Conservation (phyloP, 2,329 filamentous ascomycete species). For the Cylindrodendrum hubeiense region DNA sequence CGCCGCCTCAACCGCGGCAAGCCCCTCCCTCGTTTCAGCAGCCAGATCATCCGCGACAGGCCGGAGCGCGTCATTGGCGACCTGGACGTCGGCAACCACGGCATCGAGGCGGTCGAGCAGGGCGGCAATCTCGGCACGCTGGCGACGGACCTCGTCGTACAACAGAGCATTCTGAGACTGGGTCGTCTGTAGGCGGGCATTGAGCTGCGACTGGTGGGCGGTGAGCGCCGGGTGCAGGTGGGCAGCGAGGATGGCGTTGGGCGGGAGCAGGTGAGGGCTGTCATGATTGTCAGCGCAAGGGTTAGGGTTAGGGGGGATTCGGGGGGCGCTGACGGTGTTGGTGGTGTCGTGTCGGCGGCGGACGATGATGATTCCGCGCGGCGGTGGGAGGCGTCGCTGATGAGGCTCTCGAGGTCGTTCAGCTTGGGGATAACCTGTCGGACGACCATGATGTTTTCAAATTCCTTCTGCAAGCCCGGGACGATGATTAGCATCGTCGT, state of each 20-base stretch:
- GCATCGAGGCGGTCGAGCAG: slow-evolving; percentile 64
- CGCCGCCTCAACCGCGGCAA: slow-evolving; percentile 36
- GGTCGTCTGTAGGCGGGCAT: slow-evolving; percentile 67
- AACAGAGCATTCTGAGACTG: slow-evolving; percentile 69
- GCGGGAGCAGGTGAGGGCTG: slow-evolving; percentile 69
- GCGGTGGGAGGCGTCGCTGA: slow-evolving; percentile 60
- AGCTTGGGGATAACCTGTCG: slow-evolving; percentile 67
- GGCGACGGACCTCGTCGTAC: slow-evolving; percentile 62
- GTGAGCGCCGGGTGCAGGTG: slow-evolving; percentile 67
- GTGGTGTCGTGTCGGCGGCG: slow-evolving; percentile 43
- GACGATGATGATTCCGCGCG: slow-evolving; percentile 36
- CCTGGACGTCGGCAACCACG: slow-evolving; percentile 66
- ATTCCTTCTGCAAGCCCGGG: slow-evolving; percentile 60
- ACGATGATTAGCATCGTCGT: slow-evolving; percentile 19
- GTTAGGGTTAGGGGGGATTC: neutral
- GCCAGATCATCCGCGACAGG: slow-evolving; percentile 62
- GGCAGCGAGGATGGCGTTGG: slow-evolving; percentile 63
- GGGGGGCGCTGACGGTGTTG: slow-evolving; percentile 58
- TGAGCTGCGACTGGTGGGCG: slow-evolving; percentile 67
- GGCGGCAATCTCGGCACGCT: slow-evolving; percentile 67
- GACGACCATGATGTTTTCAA: slow-evolving; percentile 64
- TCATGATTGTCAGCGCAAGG: neutral
- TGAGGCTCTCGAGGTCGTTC: slow-evolving; percentile 70
- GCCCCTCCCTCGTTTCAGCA: slow-evolving; percentile 58
- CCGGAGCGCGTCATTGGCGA: slow-evolving; percentile 63